Evolutionary conservation across 257 asterid species (phyloP).

Genomic region (Solanum medicagineum): DNA sequence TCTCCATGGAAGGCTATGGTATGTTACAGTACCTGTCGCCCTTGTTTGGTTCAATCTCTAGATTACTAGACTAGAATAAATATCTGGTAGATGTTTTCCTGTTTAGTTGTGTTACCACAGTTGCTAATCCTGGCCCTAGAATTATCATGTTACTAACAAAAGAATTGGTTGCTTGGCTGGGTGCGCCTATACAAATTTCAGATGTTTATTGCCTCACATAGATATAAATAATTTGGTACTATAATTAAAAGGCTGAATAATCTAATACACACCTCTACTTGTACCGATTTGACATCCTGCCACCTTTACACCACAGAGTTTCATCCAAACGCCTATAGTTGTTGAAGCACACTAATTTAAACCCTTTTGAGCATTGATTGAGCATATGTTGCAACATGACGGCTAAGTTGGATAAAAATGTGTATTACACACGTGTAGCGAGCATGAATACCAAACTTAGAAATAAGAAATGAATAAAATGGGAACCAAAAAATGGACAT

Average conservation of each 20-base stretch:
- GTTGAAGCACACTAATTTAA: not conserved
- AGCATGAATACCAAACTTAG: not conserved
- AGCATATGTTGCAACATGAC: not conserved
- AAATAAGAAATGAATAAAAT: not conserved
- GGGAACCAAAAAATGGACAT: not conserved
- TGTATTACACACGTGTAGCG: not conserved
- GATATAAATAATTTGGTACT: not conserved
- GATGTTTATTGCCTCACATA: not conserved
- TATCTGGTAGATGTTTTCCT: not conserved
- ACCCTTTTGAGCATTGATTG: not conserved
- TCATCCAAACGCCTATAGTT: not conserved
- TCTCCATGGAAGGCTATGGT: slow-evolving; percentile 99
- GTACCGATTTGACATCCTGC: not conserved
- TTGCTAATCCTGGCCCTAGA: not conserved
- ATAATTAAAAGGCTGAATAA: not conserved
- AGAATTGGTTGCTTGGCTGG: not conserved
- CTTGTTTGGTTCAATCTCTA: not conserved
- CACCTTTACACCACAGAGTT: not conserved
- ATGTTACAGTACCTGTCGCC: not conserved
- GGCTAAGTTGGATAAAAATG: not conserved
- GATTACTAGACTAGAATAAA: not conserved
- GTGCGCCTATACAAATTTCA: not conserved
- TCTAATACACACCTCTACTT: not conserved
- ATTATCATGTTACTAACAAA: not conserved
- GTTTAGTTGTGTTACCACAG: not conserved